phyloP scores from a whole-genome alignment of 108 stramenopile species.

The Schizochytrium sp. region DNA sequence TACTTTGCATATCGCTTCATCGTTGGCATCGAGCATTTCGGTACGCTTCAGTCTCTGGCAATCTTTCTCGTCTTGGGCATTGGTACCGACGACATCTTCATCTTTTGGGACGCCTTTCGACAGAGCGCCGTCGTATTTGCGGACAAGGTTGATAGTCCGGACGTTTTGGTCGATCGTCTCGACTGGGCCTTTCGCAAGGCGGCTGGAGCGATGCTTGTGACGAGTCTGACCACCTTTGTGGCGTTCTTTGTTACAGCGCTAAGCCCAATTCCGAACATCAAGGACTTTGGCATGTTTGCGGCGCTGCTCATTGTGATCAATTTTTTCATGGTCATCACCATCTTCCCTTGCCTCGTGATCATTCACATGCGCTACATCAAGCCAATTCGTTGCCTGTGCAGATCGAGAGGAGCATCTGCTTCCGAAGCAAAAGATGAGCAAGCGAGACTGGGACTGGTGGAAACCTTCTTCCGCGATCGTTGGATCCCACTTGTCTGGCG shows the following conservation, averaged over 20 bases:
- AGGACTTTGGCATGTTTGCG: constrained; percentile 31
- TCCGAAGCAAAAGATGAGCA: not conserved
- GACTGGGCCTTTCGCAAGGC: not conserved
- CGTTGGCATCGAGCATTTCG: constrained; percentile 15
- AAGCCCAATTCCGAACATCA: constrained; percentile 10
- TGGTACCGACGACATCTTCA: constrained; percentile 29
- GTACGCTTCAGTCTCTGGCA: constrained; percentile 7
- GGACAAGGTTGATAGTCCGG: not conserved
- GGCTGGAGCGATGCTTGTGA: not conserved
- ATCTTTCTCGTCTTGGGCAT: constrained; percentile 33
- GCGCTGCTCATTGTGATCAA: constrained; percentile 24
- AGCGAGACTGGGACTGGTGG: not conserved
- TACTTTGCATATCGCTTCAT: constrained; percentile 24
- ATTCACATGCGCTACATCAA: not conserved
- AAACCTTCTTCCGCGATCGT: not conserved
- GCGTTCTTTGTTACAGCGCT: constrained; percentile 24
- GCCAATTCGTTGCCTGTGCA: not conserved
- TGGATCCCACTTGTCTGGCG: not conserved
- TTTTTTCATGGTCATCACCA: constrained; percentile 20
- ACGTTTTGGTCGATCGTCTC: not conserved
- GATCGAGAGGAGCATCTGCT: not conserved
- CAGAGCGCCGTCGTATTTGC: not conserved
- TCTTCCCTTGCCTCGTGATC: constrained; percentile 18
- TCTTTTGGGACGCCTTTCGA: constrained; percentile 9
- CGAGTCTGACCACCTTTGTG: not conserved